These are phyloP conservation scores for Pythium plurisporium DNA, from an alignment of 352 stramenopile genomes.

Conservation along the genomic window DNA sequence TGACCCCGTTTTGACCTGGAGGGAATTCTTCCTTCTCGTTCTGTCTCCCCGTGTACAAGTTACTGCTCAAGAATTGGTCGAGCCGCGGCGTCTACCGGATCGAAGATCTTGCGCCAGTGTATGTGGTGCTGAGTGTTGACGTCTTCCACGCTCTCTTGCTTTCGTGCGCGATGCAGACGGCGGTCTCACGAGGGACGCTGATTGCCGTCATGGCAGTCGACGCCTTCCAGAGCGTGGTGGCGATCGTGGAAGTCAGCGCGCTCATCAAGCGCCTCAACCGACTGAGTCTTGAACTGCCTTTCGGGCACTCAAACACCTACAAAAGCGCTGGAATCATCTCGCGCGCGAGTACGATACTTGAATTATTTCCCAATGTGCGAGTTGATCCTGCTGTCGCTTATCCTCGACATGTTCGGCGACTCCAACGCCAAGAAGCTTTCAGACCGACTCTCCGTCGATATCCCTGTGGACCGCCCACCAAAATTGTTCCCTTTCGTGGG, in stretches of 20 bases:
- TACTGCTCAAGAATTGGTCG: constrained; percentile 1
- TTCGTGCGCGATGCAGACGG: constrained; percentile 16
- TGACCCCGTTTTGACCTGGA: too few relatives aligned
- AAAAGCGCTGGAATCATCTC: too few relatives aligned
- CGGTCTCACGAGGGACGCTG: neutral
- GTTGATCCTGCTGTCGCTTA: too few relatives aligned
- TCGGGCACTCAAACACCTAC: too few relatives aligned
- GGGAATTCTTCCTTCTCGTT: too few relatives aligned
- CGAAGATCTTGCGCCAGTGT: constrained; percentile 9
- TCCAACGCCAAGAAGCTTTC: too few relatives aligned
- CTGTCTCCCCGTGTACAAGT: constrained; percentile 3
- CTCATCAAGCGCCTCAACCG: neutral
- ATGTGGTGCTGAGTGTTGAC: constrained; percentile 10
- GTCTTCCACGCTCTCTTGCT: constrained; percentile 17
- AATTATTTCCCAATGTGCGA: too few relatives aligned
- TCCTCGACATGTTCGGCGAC: too few relatives aligned
- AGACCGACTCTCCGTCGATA: too few relatives aligned
- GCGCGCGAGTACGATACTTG: neutral
- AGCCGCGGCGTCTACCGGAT: constrained; percentile 1
- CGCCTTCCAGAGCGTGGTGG: neutral
- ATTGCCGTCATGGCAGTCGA: constrained; percentile 4
- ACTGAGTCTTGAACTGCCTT: neutral
- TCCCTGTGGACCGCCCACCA: too few relatives aligned
- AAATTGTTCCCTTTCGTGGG: too few relatives aligned
- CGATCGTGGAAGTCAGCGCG: neutral